Evolutionary conservation across 2,329 filamentous ascomycete species (phyloP).

Genomic region (Ophiostoma perfectum): DNA sequence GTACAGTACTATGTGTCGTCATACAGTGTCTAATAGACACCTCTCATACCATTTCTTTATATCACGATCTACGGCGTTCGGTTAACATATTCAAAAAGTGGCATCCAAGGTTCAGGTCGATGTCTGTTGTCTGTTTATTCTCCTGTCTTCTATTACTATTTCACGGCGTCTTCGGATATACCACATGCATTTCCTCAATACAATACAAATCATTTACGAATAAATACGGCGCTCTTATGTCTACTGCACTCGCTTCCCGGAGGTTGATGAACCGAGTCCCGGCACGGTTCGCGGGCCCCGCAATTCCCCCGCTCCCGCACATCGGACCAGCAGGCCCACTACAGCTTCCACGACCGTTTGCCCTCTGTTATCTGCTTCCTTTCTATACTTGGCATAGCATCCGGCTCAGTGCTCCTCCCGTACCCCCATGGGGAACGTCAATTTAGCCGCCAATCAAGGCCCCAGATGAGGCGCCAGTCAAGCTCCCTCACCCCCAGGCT

Average conservation of each 20-base stretch:
- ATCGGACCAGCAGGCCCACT: neutral
- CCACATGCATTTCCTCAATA: neutral
- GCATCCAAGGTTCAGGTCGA: neutral
- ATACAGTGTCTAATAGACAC: slow-evolving; percentile 32
- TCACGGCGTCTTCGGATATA: neutral
- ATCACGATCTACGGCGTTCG: slow-evolving; percentile 8
- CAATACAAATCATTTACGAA: neutral
- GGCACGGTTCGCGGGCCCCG: neutral
- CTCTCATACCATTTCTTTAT: neutral
- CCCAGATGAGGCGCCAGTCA: neutral
- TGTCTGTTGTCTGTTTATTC: neutral
- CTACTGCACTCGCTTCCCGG: neutral
- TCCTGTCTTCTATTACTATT: neutral
- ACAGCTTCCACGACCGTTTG: neutral
- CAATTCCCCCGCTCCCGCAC: slow-evolving; percentile 7
- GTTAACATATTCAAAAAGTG: neutral
- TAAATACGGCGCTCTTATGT: neutral
- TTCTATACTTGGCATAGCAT: neutral
- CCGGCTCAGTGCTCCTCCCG: neutral
- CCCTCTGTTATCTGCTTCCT: neutral
- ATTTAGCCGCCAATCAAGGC: slow-evolving; percentile 1
- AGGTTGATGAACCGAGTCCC: neutral
- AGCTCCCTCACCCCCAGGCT: neutral
- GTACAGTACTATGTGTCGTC: slow-evolving; percentile 38
- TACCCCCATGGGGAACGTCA: neutral